Conservation (phyloP, 1,139 yeast species). For the Lodderomyces theae region DNA sequence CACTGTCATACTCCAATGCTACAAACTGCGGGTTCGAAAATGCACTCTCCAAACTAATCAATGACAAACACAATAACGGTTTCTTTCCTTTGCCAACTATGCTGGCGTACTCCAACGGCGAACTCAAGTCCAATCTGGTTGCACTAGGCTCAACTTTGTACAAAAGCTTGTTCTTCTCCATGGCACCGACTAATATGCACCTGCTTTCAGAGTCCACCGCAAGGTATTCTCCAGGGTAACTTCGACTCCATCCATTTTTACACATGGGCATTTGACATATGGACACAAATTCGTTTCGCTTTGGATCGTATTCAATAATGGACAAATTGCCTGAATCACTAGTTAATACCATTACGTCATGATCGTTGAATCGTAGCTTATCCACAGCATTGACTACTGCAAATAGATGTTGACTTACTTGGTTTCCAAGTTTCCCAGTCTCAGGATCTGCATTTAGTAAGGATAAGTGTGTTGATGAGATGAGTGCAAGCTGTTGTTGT, state of each 20-base stretch:
- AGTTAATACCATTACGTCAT: constrained; percentile 53
- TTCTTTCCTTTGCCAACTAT: constrained; percentile 18
- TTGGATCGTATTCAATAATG: constrained; percentile 49
- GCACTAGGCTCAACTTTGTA: constrained; percentile 39
- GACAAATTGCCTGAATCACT: constrained; percentile 80
- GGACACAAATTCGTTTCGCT: constrained; percentile 41
- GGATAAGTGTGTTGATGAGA: constrained; percentile 51
- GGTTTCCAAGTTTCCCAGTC: constrained; percentile 51
- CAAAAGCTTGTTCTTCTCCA: constrained; percentile 70
- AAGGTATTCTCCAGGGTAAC: constrained; percentile 76
- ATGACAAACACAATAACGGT: constrained; percentile 49
- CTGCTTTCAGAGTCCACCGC: constrained; percentile 72
- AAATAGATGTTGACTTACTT: constrained; percentile 50
- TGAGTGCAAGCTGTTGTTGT: constrained; percentile 64
- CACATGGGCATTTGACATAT: constrained; percentile 65
- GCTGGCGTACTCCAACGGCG: constrained; percentile 71
- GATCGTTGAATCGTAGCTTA: constrained; percentile 51
- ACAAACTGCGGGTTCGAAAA: constrained; percentile 84
- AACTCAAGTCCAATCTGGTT: constrained; percentile 44
- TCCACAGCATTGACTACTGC: constrained; percentile 57
- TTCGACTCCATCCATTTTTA: constrained; percentile 72
- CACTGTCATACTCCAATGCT: constrained; percentile 55
- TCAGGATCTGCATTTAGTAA: constrained; percentile 52
- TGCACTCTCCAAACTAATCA: constrained; percentile 68
- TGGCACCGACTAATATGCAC: constrained; percentile 66